Evolutionary conservation across 345 rosid species (phyloP).

Genomic region (Eucalyptus curtisii): DNA sequence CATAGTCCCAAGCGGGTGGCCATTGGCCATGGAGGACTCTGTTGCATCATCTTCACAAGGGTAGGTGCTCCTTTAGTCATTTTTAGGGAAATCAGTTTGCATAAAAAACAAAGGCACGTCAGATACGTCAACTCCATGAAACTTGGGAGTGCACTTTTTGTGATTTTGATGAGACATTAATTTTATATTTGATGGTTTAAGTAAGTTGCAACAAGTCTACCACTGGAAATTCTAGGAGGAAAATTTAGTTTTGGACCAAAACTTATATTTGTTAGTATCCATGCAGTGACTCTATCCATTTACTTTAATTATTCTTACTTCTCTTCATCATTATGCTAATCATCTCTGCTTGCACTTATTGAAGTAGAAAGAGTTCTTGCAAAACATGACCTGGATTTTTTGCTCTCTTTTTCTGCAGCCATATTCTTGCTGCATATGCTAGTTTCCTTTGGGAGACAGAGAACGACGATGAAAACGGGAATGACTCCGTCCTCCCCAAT

Average conservation of each 20-base stretch:
- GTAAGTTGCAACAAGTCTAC: not conserved
- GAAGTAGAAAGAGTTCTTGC: not conserved
- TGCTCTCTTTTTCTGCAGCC: constrained; percentile 16
- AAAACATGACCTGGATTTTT: not conserved
- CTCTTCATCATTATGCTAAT: not conserved
- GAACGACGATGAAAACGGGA: not conserved
- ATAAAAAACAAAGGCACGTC: not conserved
- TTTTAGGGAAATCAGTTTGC: not conserved
- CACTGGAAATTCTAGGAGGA: not conserved
- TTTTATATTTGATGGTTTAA: not conserved
- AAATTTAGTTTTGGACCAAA: not conserved
- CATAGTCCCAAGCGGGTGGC: not conserved
- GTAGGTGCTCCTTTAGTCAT: not conserved
- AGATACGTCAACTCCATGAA: not conserved
- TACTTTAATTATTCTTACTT: not conserved
- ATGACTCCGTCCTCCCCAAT: not conserved
- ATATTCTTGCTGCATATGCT: constrained; percentile 71
- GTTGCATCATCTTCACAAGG: not conserved
- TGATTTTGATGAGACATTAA: not conserved
- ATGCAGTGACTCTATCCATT: not conserved
- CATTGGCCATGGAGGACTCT: not conserved
- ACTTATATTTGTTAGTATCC: not conserved
- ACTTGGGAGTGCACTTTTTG: not conserved
- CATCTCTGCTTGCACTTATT: not conserved
- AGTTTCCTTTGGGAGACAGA: constrained; percentile 80